These are phyloP conservation scores for Triticum monococcum DNA, from an alignment of 176 grass and related monocot genomes.

Conservation along the genomic window DNA sequence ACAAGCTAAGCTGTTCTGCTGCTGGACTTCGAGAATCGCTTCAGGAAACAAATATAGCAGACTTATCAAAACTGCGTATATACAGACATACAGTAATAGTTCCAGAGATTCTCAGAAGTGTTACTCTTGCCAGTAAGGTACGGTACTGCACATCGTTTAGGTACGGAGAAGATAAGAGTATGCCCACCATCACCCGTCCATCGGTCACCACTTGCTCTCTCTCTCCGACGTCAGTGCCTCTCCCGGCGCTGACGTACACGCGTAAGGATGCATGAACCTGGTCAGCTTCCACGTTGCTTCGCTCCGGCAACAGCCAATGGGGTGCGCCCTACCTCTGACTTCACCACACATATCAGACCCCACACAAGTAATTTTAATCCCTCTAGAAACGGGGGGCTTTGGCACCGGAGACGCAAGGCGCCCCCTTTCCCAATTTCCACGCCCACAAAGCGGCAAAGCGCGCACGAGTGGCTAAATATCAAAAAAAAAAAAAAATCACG, in stretches of 20 bases:
- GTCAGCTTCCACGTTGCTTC: not conserved
- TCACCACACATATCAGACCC: not conserved
- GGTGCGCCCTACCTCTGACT: not conserved
- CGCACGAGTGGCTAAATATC: not conserved
- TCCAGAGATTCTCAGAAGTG: no score
- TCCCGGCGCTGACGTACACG: not conserved
- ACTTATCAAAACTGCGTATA: no score
- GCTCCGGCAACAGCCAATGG: not conserved
- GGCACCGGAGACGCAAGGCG: not conserved
- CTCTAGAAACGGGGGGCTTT: not conserved
- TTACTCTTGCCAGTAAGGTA: no score
- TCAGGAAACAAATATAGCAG: no score
- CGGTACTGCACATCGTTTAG: no score
- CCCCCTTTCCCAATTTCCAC: not conserved
- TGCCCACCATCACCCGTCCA: no score
- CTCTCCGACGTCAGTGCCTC: not conserved
- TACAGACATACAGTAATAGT: no score
- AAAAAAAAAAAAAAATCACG: no score
- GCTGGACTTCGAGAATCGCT: no score
- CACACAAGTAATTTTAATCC: not conserved
- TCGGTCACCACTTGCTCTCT: not conserved
- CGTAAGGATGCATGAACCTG: not conserved
- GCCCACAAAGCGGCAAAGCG: not conserved
- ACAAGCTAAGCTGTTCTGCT: no score
- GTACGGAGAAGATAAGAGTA: no score